A percentile compares a stretch with the other conserved stretches of the same genome.
Conservation (phyloP, 306 rosid species). For the Hippophae gyantsensis region DNA sequence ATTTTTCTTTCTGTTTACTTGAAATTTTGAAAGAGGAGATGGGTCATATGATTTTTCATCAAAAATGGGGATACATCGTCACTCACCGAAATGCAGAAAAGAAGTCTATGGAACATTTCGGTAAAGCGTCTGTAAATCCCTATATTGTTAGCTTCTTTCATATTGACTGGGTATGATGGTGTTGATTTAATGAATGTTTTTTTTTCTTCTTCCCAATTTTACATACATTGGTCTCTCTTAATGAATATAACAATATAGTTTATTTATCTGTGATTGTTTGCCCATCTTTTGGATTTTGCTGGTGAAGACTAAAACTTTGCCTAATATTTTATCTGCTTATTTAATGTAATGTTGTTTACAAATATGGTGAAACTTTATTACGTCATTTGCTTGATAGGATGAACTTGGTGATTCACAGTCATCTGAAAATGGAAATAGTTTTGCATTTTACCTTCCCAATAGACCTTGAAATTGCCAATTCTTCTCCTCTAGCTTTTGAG, state of each 20-base stretch:
- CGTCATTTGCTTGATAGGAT: no score
- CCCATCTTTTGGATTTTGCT: no score
- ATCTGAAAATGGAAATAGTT: no score
- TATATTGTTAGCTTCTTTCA: not conserved
- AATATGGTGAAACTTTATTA: no score
- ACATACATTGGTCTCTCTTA: not conserved
- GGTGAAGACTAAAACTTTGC: no score
- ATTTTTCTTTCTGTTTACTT: not conserved
- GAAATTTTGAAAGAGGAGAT: not conserved
- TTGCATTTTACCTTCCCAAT: no score
- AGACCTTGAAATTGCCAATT: no score
- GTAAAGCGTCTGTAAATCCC: not conserved
- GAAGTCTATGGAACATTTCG: not conserved
- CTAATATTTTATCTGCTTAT: no score
- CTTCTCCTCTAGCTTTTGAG: no score
- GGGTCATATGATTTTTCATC: not conserved
- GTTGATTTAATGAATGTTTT: not conserved
- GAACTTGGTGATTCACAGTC: no score
- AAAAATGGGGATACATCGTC: not conserved
- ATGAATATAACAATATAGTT: not conserved
- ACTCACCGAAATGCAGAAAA: not conserved
- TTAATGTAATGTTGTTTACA: no score
- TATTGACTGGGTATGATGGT: not conserved
- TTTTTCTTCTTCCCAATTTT: not conserved
- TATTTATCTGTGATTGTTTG: no score